Conservation (phyloP, 805 yeast genomes). For the Lachancea quebecensis region DNA sequence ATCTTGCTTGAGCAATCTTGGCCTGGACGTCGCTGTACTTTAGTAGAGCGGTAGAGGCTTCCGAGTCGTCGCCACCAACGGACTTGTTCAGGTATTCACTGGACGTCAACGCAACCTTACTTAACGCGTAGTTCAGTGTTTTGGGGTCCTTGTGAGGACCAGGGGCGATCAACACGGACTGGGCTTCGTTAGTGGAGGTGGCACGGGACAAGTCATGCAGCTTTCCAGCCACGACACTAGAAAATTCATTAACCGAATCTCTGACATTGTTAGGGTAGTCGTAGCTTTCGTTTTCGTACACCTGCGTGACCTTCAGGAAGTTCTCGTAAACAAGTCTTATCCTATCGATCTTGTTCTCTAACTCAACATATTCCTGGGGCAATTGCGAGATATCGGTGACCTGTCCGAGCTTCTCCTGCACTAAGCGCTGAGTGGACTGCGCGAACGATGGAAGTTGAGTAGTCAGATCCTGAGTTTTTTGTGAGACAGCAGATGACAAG, state of each 20-base stretch:
- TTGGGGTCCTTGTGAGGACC: slow-evolving; percentile 49
- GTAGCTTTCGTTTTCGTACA: slow-evolving; percentile 69
- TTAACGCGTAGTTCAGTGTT: slow-evolving; percentile 75
- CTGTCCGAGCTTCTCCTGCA: slow-evolving; percentile 74
- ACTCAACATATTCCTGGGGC: slow-evolving; percentile 72
- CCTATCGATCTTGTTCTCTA: slow-evolving; percentile 68
- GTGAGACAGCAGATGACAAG: slow-evolving; percentile 17
- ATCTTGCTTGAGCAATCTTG: slow-evolving; percentile 73
- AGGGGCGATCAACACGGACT: slow-evolving; percentile 55
- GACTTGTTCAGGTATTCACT: slow-evolving; percentile 30
- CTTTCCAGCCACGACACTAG: slow-evolving; percentile 56
- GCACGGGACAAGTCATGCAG: slow-evolving; percentile 66
- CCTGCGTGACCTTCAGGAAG: slow-evolving; percentile 44
- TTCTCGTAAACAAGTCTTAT: slow-evolving; percentile 60
- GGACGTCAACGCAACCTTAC: slow-evolving; percentile 58
- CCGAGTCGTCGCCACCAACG: slow-evolving; percentile 36
- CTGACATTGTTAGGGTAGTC: slow-evolving; percentile 72
- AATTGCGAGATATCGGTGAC: slow-evolving; percentile 78
- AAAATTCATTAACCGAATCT: slow-evolving; percentile 70
- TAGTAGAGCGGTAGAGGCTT: slow-evolving; percentile 56
- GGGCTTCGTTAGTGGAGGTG: slow-evolving; percentile 74
- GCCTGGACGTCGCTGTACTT: slow-evolving; percentile 63
- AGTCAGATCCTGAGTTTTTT: slow-evolving; percentile 37
- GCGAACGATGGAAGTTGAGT: slow-evolving; percentile 65
- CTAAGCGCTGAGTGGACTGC: slow-evolving; percentile 69